Conservation (phyloP, 768 basidiomycete genomes). For the Tubosaeta sp. region DNA sequence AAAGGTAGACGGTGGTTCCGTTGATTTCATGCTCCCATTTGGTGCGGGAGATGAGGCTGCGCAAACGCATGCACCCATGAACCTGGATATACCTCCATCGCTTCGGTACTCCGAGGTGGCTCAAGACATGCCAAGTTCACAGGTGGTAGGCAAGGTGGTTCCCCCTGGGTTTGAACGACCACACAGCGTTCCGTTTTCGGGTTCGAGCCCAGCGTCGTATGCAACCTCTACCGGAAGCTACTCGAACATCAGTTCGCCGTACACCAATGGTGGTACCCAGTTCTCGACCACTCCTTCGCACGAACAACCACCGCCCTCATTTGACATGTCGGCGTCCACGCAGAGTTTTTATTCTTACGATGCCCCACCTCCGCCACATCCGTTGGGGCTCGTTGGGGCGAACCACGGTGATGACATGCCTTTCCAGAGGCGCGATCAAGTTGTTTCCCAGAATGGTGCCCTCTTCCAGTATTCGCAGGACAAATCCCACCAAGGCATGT, state of each 20-base stretch:
- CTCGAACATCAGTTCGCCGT: conserved; percentile 24
- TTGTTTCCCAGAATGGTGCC: conserved; percentile 11
- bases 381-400: conserved; percentile 20
- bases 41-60: conserved; percentile 14
- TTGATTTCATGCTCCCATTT: conserved; percentile 26
- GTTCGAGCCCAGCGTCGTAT: conserved; percentile 25
- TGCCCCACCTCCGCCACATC: conserved; percentile 9
- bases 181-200: conserved; percentile 15
- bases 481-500: conserved; percentile 22
- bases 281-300: conserved; percentile 17
- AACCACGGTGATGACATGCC: conserved; percentile 15
- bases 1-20: conserved; percentile 12
- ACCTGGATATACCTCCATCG: conserved; percentile 13
- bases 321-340: conserved; percentile 16
- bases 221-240: conserved; percentile 22
- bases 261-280: conserved; percentile 16
- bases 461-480: conserved; percentile 20
- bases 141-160: conserved; percentile 5
- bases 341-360: conserved; percentile 23
- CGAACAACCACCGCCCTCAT: conserved; percentile 19
- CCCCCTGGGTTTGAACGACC: conserved; percentile 20
- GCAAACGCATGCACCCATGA: conserved; percentile 11
- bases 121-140: conserved; percentile 6
- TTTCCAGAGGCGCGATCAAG: conserved; percentile 16
- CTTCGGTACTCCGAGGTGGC: conserved; percentile 15